Evolutionary conservation across 2,329 filamentous ascomycete genomes (phyloP), one percentile per base, ranked within the genome.

Genomic region (Colletotrichum sp.): DNA sequence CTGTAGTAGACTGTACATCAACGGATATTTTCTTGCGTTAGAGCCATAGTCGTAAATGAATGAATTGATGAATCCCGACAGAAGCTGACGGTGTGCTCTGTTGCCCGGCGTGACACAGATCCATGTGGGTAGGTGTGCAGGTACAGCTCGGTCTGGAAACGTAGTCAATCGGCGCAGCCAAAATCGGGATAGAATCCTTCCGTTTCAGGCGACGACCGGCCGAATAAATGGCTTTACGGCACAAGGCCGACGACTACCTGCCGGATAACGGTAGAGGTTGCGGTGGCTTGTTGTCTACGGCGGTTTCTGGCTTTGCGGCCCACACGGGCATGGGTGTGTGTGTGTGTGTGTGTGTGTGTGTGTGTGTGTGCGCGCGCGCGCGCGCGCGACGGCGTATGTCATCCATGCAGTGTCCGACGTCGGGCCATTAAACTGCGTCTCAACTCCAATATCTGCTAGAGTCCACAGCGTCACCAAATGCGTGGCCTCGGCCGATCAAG

Each of bases 1-100:
- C 68, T 69, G 67, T 74, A 68, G 77, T 78, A 78, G 74, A 78
- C 71, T 78, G 77, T 78, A 78, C 74, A 66, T 75, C 75, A 77
- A 75, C 72, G 69, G 63, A 62, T 72, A 44, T 76, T 78, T 72
- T 64, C 57, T 72, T 72, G 57, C 63, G 75, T 75, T 78, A 68
- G 69, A 68, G 69, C 72, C 66, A 78, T 72, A 75, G 77, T 74
- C 57, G 70, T 52, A 52, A 13, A 52, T 78, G 67, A 77, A 77
- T 73, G 72, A 77, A 68, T 76, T 66, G 64, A 78, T 71, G 75
- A 72, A 69, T 68, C 70, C 32, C 71, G 44, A 52, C n/a, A 22
- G 44, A 52, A 59, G 28, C 57, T 44, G 18, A 44, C 39, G 39
- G 18, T n/a, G 39, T n/a, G 39, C 39, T 10, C 39, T 39, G 16